Conservation (phyloP, 139 green algal genomes). For the Zygnema cylindricum region DNA sequence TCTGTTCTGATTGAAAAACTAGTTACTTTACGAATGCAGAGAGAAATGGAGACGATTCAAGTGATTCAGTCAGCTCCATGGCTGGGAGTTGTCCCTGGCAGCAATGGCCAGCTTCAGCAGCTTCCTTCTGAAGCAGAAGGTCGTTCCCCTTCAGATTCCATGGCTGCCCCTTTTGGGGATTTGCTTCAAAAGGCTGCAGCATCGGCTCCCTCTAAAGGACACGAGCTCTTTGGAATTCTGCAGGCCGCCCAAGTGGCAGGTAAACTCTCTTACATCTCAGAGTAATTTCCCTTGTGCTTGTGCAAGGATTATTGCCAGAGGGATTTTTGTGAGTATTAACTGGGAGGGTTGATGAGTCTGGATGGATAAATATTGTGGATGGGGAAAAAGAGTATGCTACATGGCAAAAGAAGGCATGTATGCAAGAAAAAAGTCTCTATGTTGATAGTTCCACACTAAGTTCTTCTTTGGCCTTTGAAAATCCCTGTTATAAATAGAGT, state of each 20-base stretch:
- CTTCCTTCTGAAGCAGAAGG: background rate
- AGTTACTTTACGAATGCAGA: background rate
- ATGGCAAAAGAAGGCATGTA: no score
- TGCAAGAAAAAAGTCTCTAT: no score
- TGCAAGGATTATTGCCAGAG: no score
- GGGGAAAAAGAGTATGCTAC: no score
- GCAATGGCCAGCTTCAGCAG: conserved; percentile 13
- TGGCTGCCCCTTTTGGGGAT: conserved; percentile 7
- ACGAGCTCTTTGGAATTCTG: conserved; percentile 19
- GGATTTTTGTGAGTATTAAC: no score
- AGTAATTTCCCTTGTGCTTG: no score
- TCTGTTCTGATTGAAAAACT: no score
- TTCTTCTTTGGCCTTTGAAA: no score
- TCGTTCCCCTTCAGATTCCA: background rate
- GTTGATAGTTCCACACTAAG: no score
- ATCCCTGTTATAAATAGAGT: no score
- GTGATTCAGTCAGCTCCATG: conserved; percentile 34
- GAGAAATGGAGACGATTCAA: background rate
- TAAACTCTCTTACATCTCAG: background rate
- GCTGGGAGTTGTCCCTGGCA: conserved; percentile 13
- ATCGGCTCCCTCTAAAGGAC: background rate
- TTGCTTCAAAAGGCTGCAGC: conserved; percentile 21
- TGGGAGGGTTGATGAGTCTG: no score
- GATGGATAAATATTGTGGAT: no score
- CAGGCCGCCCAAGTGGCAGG: conserved; percentile 32